A percentile compares a stretch with the other conserved stretches of the same genome.
These are phyloP conservation scores for Tripterygium wilfordii DNA, from an alignment of 177 flowering plant genomes.

Conservation along the genomic window DNA sequence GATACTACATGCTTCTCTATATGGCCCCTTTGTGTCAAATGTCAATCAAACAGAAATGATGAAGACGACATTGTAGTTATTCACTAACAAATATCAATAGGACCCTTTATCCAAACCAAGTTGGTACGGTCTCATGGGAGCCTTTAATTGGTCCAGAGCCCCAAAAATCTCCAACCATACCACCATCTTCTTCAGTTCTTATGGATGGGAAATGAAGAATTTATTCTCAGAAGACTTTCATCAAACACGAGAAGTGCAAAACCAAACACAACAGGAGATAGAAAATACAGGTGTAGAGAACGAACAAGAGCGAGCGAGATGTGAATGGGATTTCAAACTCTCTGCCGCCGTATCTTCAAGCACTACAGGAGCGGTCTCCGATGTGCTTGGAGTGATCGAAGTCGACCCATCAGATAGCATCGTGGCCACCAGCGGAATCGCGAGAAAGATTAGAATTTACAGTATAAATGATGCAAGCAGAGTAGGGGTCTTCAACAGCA, in stretches of 20 bases:
- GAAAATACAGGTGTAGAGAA: slow-evolving; percentile 2
- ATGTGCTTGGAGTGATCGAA: slow-evolving; percentile 55
- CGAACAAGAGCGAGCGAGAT: slow-evolving; percentile 22
- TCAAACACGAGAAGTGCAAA: no score
- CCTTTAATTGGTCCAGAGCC: slow-evolving; percentile 19
- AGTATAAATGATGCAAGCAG: no score
- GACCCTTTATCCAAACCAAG: neutral
- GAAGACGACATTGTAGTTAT: no score
- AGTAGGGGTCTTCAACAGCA: no score
- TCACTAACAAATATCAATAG: no score
- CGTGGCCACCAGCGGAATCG: slow-evolving; percentile 67
- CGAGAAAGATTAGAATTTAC: slow-evolving; percentile 62
- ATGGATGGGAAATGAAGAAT: slow-evolving; percentile 54
- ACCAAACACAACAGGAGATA: slow-evolving; percentile 6
- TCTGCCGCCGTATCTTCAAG: slow-evolving; percentile 34
- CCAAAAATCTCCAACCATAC: slow-evolving; percentile 10
- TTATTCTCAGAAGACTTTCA: slow-evolving; percentile 11
- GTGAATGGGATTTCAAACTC: slow-evolving; percentile 66
- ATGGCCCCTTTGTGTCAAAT: no score
- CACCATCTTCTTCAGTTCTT: slow-evolving; percentile 3
- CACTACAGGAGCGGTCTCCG: slow-evolving; percentile 23
- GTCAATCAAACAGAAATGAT: no score
- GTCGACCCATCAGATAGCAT: slow-evolving; percentile 47
- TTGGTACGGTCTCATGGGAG: slow-evolving; percentile 10
- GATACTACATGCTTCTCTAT: no score